These are phyloP conservation scores for Seiridium unicorne DNA, from an alignment of 2,329 filamentous ascomycete genomes.

Conservation along the genomic window DNA sequence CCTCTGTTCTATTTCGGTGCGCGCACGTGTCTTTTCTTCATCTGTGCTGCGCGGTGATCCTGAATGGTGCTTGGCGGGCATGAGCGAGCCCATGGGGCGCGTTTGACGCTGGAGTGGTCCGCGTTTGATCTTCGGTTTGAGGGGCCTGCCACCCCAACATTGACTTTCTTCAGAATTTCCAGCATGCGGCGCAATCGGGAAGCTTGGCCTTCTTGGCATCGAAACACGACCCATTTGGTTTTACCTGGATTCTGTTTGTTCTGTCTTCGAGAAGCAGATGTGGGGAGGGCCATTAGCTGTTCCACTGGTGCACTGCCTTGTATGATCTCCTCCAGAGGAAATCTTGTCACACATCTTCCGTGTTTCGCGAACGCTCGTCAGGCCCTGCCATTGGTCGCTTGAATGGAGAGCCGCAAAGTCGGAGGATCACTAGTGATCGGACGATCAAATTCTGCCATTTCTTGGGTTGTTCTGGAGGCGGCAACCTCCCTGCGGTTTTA, in stretches of 20 bases:
- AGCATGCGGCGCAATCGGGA: not conserved
- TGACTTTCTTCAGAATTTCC: not conserved
- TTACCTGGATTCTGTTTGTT: not conserved
- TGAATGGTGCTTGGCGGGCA: not conserved
- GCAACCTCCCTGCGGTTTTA: not conserved
- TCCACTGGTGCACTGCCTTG: not conserved
- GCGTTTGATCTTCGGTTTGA: slow-evolving; percentile 8
- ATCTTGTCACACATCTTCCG: slow-evolving; percentile 6
- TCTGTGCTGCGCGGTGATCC: not conserved
- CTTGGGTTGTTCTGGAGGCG: not conserved
- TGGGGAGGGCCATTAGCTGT: not conserved
- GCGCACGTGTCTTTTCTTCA: not conserved
- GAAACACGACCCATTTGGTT: not conserved
- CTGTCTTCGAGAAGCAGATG: not conserved
- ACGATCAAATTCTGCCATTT: not conserved
- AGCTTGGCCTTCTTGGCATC: not conserved
- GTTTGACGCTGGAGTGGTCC: slow-evolving; percentile 6
- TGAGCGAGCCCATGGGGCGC: not conserved
- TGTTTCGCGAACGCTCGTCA: not conserved
- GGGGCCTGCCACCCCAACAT: not conserved
- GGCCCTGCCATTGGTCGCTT: not conserved
- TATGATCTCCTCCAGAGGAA: slow-evolving; percentile 5
- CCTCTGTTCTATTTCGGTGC: not conserved
- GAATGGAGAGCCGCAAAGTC: not conserved
- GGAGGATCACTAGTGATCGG: not conserved